Percentiles rank a stretch among this genome's conserved stretches.
phyloP scores from a whole-genome alignment of 768 basidiomycete genomes.

The Lactarius tabidus region DNA sequence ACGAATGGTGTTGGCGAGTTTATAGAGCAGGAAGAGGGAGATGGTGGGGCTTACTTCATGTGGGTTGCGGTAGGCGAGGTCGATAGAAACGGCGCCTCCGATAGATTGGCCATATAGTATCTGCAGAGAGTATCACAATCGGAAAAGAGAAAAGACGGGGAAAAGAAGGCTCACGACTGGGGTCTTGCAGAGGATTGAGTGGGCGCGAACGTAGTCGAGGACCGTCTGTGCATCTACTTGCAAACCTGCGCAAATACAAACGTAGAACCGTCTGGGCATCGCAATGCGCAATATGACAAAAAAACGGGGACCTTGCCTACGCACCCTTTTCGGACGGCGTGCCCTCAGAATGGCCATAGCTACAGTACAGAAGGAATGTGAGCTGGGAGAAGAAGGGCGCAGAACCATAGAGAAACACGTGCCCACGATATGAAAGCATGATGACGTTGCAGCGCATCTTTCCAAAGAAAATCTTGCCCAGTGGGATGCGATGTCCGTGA shows the following conservation, averaged over 20 bases:
- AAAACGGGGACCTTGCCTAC: conserved; percentile 12
- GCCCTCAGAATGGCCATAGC: conserved; percentile 88
- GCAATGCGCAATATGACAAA: not conserved
- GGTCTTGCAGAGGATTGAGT: conserved; percentile 63
- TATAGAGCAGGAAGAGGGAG: not conserved
- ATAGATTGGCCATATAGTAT: conserved; percentile 83
- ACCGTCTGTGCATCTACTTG: conserved; percentile 81
- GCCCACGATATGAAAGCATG: conserved; percentile 94
- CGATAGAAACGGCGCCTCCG: conserved; percentile 89
- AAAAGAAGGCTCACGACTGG: conserved; percentile 46
- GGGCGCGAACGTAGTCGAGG: conserved; percentile 64
- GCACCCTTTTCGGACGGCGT: conserved; percentile 79
- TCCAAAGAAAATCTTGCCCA: conserved; percentile 76
- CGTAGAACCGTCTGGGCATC: not conserved
- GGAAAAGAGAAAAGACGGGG: not conserved
- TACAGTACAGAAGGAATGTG: conserved; percentile 30
- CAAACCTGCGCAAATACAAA: conserved; percentile 46
- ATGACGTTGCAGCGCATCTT: conserved; percentile 90
- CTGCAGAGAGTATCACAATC: conserved; percentile 33
- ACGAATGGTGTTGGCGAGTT: not conserved
- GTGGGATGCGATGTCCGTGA: conserved; percentile 84
- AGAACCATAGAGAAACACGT: conserved; percentile 27
- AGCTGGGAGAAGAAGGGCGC: not conserved
- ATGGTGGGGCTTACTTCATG: conserved; percentile 47
- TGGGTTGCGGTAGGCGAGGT: conserved; percentile 77